Evolutionary conservation across 2,329 filamentous ascomycete species (phyloP).

Genomic region (Cytospora paraplurivora): DNA sequence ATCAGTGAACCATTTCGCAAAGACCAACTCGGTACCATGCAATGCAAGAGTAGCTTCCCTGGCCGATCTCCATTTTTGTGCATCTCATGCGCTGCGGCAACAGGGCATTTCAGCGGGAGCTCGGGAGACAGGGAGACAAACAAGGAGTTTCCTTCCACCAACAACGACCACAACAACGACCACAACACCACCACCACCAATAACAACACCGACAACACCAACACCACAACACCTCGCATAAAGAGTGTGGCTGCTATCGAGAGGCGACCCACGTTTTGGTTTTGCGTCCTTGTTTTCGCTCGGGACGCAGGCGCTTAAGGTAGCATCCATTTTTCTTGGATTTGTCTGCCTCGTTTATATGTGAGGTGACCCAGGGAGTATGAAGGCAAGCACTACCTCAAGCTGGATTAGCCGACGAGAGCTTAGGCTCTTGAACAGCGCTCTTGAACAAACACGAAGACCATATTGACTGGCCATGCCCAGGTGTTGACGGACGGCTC

Average conservation of each 20-base stretch:
- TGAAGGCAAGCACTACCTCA: no score
- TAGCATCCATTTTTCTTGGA: no score
- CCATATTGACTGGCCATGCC: neutral
- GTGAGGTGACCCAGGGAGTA: no score
- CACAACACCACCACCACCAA: neutral
- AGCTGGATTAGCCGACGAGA: no score
- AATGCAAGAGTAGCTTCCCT: slow-evolving; percentile 10
- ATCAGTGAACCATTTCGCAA: neutral
- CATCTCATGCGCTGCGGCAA: slow-evolving; percentile 18
- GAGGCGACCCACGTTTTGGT: slow-evolving; percentile 21
- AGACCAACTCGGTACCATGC: slow-evolving; percentile 8
- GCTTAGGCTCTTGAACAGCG: neutral
- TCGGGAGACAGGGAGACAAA: slow-evolving; percentile 18
- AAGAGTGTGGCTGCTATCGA: no score
- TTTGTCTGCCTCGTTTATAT: no score
- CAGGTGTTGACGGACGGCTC: neutral
- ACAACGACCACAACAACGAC: neutral
- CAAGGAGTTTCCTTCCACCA: slow-evolving; percentile 21
- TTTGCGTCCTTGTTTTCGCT: neutral
- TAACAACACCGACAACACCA: no score
- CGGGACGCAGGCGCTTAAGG: no score
- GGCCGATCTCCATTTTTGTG: slow-evolving; percentile 19
- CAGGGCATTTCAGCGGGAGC: slow-evolving; percentile 13
- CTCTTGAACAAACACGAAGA: neutral
- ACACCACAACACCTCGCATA: no score